A percentile compares a stretch with the other conserved stretches of the same genome.
phyloP scores from a whole-genome alignment of 768 basidiomycete species.

The Melanogaster broomeanus region DNA sequence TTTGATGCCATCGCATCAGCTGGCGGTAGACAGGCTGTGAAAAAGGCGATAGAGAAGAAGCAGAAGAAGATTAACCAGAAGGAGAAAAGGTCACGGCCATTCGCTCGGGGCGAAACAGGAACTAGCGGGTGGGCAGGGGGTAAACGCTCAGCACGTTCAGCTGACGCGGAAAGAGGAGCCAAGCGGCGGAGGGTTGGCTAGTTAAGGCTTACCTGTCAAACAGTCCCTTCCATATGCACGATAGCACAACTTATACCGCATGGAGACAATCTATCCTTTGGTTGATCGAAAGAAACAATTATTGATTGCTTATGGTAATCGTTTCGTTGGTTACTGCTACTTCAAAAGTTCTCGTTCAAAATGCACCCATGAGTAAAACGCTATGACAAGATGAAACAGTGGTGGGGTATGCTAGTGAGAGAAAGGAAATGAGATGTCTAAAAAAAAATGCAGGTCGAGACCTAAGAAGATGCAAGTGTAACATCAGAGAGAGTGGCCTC shows the following conservation, averaged over 20 bases:
- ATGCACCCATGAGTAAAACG: constrained; percentile 21
- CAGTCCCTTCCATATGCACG: too few species aligned
- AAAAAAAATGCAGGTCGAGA: constrained; percentile 8
- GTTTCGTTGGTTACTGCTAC: constrained; percentile 27
- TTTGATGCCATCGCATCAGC: constrained; percentile 76
- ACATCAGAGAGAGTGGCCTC: constrained; percentile 41
- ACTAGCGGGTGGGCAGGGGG: constrained; percentile 8
- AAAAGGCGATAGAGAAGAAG: constrained; percentile 87
- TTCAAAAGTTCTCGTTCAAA: constrained; percentile 26
- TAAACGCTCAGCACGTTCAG: constrained; percentile 14
- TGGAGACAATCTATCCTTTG: neutral
- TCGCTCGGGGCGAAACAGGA: constrained; percentile 35
- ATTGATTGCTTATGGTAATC: constrained; percentile 30
- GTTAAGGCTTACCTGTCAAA: neutral
- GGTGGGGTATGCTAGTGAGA: constrained; percentile 29
- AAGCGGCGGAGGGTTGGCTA: constrained; percentile 28
- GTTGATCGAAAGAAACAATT: constrained; percentile 18
- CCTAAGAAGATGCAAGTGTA: constrained; percentile 16
- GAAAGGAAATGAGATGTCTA: constrained; percentile 23
- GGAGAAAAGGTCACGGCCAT: constrained; percentile 86
- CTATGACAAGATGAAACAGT: constrained; percentile 28
- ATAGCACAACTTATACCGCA: neutral
- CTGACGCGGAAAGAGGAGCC: constrained; percentile 5
- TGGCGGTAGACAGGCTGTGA: constrained; percentile 81
- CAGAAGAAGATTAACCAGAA: constrained; percentile 85